Base-by-base conservation (phyloP, 2,329 filamentous ascomycete species). In the Tolypocladium inflatum region DNA sequence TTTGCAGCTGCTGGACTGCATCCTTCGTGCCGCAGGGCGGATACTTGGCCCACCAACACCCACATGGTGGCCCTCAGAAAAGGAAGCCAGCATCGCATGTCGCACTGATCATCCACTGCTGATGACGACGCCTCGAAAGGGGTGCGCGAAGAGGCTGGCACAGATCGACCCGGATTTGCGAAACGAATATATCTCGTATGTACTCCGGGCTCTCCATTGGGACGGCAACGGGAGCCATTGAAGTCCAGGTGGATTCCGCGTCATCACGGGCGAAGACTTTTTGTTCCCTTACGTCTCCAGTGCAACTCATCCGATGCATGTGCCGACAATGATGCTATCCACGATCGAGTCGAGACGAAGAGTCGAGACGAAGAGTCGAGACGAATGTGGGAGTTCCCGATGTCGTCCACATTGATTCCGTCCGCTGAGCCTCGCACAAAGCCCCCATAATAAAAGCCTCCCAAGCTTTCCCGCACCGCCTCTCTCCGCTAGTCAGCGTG, bases 81-180 rank as follows among this genome's bases (percentile, higher is more conserved):
- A 30, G 26, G 45, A 50, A 50, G 26, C 45, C 45, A 30, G 45
- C 42, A 21, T 15, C 26, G 26, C 26, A 11, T 33, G 26, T 50
- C 45, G 33, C 26, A 2, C 15, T 19, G 17, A 11, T 26, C 15
- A 9, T 11, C 17, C 8, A 17, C 43, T 17, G 43, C 43, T n/a
- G 48, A 37, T 55, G 53, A 55, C 53, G 53, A 55, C 53, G 53
- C 53, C 38, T 55, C 39, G 38, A 35, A 43, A 55, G 39, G 53
- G 53, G 19, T 55, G 53, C 23, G 38, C 38, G 17, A 19, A 15
- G 30, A 30, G 15, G 53, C 23, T 55, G 17, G 26, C 17, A 43
- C 23, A 4, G 37, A 43, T 30, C 38, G 13, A 4, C 53, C 10
- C 23, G 15, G 59, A 38, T 45, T 30, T 41, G 55, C 21, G 43